phyloP scores from a whole-genome alignment of 2,329 filamentous ascomycete species.

The Neonectria faginata region DNA sequence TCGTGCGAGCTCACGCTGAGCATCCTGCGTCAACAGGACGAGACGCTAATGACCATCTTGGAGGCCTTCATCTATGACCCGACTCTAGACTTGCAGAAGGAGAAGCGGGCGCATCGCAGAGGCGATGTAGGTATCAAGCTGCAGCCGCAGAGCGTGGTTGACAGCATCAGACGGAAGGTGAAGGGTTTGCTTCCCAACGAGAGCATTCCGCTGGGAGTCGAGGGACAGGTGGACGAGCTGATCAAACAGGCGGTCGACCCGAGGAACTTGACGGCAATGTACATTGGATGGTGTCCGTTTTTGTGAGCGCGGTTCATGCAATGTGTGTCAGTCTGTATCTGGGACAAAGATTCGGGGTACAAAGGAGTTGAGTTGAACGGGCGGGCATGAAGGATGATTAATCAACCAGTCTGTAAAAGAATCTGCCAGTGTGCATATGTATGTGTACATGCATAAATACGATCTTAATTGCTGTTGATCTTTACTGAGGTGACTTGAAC shows the following conservation, averaged over 20 bases:
- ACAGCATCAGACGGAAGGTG: slow-evolving; percentile 89
- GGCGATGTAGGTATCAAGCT: slow-evolving; percentile 60
- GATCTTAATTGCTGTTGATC: not conserved
- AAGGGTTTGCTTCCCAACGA: slow-evolving; percentile 86
- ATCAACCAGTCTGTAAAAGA: not conserved
- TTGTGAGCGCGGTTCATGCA: slow-evolving; percentile 52
- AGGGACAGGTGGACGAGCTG: slow-evolving; percentile 96
- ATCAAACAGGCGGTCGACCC: slow-evolving; percentile 87
- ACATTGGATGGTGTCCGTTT: slow-evolving; percentile 89
- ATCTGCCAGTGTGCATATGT: not conserved
- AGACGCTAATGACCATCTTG: slow-evolving; percentile 96
- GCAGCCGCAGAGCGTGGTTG: slow-evolving; percentile 80
- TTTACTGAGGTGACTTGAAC: not conserved
- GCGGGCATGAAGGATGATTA: not conserved
- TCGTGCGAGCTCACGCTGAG: slow-evolving; percentile 89
- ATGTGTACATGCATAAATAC: not conserved
- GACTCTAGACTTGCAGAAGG: slow-evolving; percentile 87
- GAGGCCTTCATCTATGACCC: slow-evolving; percentile 98
- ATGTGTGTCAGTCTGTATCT: not conserved
- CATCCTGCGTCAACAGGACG: slow-evolving; percentile 89
- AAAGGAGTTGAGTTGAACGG: not conserved
- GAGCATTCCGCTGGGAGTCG: slow-evolving; percentile 91
- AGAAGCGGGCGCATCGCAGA: slow-evolving; percentile 62
- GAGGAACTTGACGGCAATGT: slow-evolving; percentile 88
- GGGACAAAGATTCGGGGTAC: not conserved